These are phyloP conservation scores for Cenchrus purpureus DNA, from an alignment of 176 grass and related monocot species.

Conservation along the genomic window DNA sequence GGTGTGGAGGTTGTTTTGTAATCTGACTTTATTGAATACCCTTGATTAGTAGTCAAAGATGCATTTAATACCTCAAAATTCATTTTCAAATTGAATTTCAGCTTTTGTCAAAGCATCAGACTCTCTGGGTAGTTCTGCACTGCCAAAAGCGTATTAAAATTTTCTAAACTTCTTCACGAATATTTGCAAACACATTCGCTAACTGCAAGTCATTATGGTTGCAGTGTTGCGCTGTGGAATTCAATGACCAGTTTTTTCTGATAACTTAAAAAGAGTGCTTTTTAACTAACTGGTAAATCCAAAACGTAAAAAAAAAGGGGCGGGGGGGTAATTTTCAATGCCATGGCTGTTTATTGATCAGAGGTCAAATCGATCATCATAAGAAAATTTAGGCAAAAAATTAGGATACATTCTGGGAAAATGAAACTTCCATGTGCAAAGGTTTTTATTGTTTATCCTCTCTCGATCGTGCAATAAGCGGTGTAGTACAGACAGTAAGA, in stretches of 20 bases:
- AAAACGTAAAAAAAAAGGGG: neutral
- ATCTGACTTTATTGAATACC: no score
- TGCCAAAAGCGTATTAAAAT: neutral
- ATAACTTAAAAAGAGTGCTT: neutral
- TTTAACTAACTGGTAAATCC: neutral
- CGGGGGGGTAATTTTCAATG: neutral
- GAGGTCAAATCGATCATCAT: no score
- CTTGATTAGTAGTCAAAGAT: no score
- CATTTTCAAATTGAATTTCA: no score
- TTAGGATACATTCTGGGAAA: no score
- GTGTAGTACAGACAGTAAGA: constrained; percentile 36
- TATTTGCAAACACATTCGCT: neutral
- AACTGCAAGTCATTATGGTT: neutral
- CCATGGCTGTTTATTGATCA: neutral
- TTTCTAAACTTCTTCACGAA: neutral
- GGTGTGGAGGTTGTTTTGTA: no score
- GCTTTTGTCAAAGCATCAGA: no score
- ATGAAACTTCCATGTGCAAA: neutral
- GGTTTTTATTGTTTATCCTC: neutral
- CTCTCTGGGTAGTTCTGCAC: neutral
- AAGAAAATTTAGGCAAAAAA: no score
- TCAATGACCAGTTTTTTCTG: neutral
- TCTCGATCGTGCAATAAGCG: constrained; percentile 24
- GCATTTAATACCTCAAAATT: no score
- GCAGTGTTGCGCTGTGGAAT: neutral